Percentiles rank a stretch among this genome's conserved stretches.
phyloP scores from a whole-genome alignment of 176 grass and related monocot genomes.

The Themeda triandra region DNA sequence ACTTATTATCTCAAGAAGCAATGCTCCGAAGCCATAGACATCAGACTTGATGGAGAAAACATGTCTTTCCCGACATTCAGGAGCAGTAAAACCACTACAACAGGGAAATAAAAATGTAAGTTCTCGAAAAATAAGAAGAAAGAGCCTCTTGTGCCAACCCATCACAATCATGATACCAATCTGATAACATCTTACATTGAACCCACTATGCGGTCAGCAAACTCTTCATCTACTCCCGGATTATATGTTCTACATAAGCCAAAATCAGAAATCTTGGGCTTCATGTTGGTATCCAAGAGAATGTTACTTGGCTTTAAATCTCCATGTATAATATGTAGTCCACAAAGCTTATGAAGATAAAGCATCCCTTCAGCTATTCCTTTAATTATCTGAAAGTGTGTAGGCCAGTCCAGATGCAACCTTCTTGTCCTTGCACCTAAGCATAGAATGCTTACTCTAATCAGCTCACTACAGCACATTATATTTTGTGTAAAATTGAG shows the following conservation, averaged over 20 bases:
- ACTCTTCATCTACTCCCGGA: neutral
- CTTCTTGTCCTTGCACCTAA: neutral
- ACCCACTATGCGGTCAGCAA: slow-evolving; percentile 2
- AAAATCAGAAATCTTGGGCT: slow-evolving; percentile 43
- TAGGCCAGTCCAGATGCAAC: slow-evolving; percentile 17
- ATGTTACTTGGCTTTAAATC: slow-evolving; percentile 50
- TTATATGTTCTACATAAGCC: slow-evolving; percentile 20
- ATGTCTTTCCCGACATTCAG: slow-evolving; percentile 18
- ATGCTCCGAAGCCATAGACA: slow-evolving; percentile 34
- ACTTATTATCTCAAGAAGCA: slow-evolving; percentile 35
- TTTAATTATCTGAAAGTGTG: slow-evolving; percentile 19
- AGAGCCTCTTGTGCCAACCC: neutral
- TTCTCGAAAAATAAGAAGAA: neutral
- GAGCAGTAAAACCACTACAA: slow-evolving; percentile 40
- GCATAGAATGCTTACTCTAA: neutral
- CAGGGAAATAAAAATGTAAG: neutral
- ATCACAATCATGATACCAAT: neutral
- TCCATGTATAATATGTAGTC: slow-evolving; percentile 29
- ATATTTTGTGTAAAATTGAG: neutral
- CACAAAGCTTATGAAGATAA: slow-evolving; percentile 34
- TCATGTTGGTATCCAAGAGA: slow-evolving; percentile 40
- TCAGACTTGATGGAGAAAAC: slow-evolving; percentile 40
- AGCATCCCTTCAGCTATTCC: slow-evolving; percentile 33
- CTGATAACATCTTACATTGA: slow-evolving; percentile 1
- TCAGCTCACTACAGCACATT: neutral